Evolutionary conservation across 2,329 filamentous ascomycete species (phyloP).

Genomic region (Botrytis deweyae): DNA sequence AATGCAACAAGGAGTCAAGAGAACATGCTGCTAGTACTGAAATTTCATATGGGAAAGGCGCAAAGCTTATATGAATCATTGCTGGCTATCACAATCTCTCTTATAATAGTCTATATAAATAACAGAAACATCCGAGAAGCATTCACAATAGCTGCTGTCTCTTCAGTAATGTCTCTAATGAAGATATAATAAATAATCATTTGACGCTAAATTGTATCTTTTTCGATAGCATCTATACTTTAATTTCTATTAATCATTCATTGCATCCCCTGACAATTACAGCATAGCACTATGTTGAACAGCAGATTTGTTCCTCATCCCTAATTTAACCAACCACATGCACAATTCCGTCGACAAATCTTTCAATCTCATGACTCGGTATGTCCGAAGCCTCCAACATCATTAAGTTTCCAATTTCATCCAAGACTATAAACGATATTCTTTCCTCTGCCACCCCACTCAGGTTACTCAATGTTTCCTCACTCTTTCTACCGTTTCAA

Average conservation of each 20-base stretch:
- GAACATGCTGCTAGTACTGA: background rate
- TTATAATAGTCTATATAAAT: background rate
- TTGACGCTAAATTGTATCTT: background rate
- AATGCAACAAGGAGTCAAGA: background rate
- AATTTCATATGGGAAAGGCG: background rate
- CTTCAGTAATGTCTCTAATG: background rate
- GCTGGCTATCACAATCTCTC: background rate
- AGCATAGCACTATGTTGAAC: background rate
- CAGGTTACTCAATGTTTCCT: constrained; percentile 32
- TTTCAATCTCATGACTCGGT: constrained; percentile 14
- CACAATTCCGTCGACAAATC: background rate
- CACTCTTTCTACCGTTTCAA: constrained; percentile 40
- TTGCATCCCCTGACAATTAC: background rate
- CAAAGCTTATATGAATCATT: background rate
- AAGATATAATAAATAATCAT: background rate
- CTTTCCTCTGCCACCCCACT: constrained; percentile 12
- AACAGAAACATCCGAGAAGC: background rate
- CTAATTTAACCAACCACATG: background rate
- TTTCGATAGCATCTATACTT: background rate
- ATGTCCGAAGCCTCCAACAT: constrained; percentile 25
- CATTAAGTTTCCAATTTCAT: constrained; percentile 26
- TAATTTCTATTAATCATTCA: background rate
- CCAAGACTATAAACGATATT: constrained; percentile 26
- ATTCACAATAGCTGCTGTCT: background rate
- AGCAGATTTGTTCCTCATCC: background rate